phyloP scores from a whole-genome alignment of 2,329 filamentous ascomycete species.

The Metarhizium humberi region DNA sequence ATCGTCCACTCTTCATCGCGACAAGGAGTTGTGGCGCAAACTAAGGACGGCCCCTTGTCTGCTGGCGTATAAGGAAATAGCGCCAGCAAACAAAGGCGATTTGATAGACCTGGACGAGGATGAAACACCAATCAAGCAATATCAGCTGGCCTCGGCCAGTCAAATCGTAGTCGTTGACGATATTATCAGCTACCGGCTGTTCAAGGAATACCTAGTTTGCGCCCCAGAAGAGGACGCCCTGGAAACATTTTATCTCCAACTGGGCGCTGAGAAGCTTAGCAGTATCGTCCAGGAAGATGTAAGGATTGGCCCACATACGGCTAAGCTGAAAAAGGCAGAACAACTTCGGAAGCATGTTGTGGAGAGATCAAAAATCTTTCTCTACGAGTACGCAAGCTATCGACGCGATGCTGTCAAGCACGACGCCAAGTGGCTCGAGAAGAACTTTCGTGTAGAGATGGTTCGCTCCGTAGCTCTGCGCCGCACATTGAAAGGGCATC shows the following conservation, averaged over 20 bases:
- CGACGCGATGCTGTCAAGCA: slow-evolving; percentile 71
- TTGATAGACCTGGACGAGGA: slow-evolving; percentile 48
- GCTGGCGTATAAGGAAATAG: slow-evolving; percentile 71
- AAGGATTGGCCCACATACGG: slow-evolving; percentile 55
- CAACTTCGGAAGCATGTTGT: slow-evolving; percentile 72
- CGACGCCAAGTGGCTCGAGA: slow-evolving; percentile 84
- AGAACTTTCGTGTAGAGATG: slow-evolving; percentile 67
- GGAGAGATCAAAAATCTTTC: slow-evolving; percentile 80
- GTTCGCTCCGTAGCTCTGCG: slow-evolving; percentile 72
- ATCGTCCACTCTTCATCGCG: slow-evolving; percentile 58
- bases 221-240: slow-evolving; percentile 84
- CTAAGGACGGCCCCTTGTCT: slow-evolving; percentile 72
- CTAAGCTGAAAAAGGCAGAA: slow-evolving; percentile 59
- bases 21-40: slow-evolving; percentile 67
- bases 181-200: slow-evolving; percentile 78
- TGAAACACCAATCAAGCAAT: slow-evolving; percentile 61
- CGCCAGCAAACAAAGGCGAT: slow-evolving; percentile 33
- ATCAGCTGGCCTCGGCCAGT: slow-evolving; percentile 62
- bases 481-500: slow-evolving; percentile 63
- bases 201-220: slow-evolving; percentile 75
- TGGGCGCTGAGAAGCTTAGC: slow-evolving; percentile 71
- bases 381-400: slow-evolving; percentile 67
- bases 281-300: slow-evolving; percentile 70
- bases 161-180: slow-evolving; percentile 78
- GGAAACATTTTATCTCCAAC: slow-evolving; percentile 73